phyloP scores from a whole-genome alignment of 2,329 filamentous ascomycete genomes.

The Boeremia exigua region DNA sequence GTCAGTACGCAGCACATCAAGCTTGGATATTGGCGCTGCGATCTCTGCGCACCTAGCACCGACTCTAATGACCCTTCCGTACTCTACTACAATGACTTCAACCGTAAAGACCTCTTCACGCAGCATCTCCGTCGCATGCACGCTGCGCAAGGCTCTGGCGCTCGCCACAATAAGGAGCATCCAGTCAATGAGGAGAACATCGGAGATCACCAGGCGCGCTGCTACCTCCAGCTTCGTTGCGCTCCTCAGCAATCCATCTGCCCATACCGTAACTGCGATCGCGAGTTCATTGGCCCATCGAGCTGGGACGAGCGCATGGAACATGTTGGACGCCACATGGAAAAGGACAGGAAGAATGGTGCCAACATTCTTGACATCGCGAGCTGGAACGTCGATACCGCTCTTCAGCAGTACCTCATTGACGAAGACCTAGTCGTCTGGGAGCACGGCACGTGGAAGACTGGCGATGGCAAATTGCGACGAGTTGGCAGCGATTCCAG shows the following conservation, averaged over 20 bases:
- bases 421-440: constrained; percentile 46
- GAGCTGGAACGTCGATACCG: constrained; percentile 36
- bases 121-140: constrained; percentile 92
- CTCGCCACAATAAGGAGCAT: constrained; percentile 53
- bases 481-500: neutral
- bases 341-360: constrained; percentile 55
- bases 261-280: constrained; percentile 64
- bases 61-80: constrained; percentile 38
- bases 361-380: constrained; percentile 21
- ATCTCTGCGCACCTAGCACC: constrained; percentile 59
- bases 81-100: constrained; percentile 69
- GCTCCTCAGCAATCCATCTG: constrained; percentile 68
- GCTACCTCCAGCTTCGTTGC: constrained; percentile 65
- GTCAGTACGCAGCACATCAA: constrained; percentile 80
- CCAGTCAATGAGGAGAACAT: constrained; percentile 60
- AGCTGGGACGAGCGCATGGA: constrained; percentile 87
- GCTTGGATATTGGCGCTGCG: constrained; percentile 77
- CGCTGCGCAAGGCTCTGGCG: constrained; percentile 52
- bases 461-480: constrained; percentile 41
- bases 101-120: constrained; percentile 89
- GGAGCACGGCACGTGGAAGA: constrained; percentile 38
- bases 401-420: constrained; percentile 49
- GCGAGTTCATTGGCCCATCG: constrained; percentile 65
- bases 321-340: constrained; percentile 82
- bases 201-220: constrained; percentile 62